Evolutionary conservation across 2,329 filamentous ascomycete species (phyloP).

Genomic region (Chaetomiaceae sp.): DNA sequence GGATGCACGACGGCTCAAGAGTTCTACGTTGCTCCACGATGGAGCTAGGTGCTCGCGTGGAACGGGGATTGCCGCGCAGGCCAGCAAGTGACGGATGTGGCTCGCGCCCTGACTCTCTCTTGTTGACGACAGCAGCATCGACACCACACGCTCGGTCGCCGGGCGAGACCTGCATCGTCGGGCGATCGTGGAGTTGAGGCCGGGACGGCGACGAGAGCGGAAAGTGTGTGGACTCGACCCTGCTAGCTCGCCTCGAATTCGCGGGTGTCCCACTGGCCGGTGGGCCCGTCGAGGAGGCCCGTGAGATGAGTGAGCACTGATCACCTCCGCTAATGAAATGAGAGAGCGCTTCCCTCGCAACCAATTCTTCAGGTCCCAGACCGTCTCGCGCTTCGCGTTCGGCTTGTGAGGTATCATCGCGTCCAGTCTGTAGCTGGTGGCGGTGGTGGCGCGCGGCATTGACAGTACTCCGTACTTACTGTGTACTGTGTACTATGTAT

Average conservation of each 20-base stretch:
- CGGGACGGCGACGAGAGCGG: too few species aligned
- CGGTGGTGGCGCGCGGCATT: too few species aligned
- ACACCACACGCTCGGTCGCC: too few species aligned
- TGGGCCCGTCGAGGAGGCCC: slow-evolving; percentile 1
- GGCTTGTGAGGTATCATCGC: slow-evolving; percentile 1
- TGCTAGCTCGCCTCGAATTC: background rate
- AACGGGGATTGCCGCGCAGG: background rate
- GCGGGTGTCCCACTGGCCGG: background rate
- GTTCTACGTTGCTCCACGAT: too few species aligned
- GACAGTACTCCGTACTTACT: too few species aligned
- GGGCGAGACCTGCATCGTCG: too few species aligned
- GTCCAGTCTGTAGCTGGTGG: background rate
- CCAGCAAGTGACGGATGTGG: background rate
- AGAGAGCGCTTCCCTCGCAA: slow-evolving; percentile 3
- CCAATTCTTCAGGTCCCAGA: background rate
- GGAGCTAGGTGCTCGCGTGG: background rate
- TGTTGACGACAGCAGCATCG: too few species aligned
- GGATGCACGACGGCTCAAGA: too few species aligned
- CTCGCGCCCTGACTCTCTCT: background rate
- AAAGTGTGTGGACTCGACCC: too few species aligned
- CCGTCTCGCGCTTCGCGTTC: slow-evolving; percentile 13
- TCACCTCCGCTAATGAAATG: slow-evolving; percentile 9
- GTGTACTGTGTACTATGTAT: too few species aligned
- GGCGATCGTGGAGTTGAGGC: too few species aligned
- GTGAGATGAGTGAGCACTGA: slow-evolving; percentile 11